These are phyloP conservation scores for Raffaelea albimanens DNA, from an alignment of 2,329 filamentous ascomycete species.

Conservation along the genomic window DNA sequence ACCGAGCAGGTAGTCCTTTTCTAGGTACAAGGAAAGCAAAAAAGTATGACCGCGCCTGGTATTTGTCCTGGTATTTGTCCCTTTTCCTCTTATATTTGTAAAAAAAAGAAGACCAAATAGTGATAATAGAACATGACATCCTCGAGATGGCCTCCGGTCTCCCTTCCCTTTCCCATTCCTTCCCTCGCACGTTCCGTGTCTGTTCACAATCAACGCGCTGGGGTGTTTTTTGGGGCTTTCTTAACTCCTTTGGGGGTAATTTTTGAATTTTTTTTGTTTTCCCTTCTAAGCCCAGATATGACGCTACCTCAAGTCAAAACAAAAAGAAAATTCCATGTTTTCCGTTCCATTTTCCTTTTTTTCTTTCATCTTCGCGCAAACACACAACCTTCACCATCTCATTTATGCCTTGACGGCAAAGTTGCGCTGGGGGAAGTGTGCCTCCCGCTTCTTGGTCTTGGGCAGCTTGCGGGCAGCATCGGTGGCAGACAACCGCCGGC, in stretches of 20 bases:
- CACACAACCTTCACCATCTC: too few species aligned
- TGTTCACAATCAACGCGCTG: too few species aligned
- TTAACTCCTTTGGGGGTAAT: too few species aligned
- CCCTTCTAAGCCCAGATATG: neutral
- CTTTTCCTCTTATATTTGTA: too few species aligned
- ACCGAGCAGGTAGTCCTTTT: too few species aligned
- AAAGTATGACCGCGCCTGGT: neutral
- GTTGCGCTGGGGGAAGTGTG: conserved; percentile 97
- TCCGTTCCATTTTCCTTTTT: neutral
- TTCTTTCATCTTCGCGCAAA: too few species aligned
- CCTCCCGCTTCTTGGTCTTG: conserved; percentile 93
- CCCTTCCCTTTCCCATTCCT: too few species aligned
- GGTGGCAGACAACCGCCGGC: conserved; percentile 86
- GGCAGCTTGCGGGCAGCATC: conserved; percentile 76
- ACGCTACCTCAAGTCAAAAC: neutral
- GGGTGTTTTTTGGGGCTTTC: too few species aligned
- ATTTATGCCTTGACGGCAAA: conserved; percentile 83
- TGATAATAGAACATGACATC: too few species aligned
- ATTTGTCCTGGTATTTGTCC: neutral
- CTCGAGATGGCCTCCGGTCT: too few species aligned
- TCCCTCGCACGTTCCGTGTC: too few species aligned
- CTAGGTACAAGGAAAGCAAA: neutral
- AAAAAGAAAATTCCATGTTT: neutral
- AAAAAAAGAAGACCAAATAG: too few species aligned
- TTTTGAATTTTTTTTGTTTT: neutral